Evolutionary conservation across 2,329 filamentous ascomycete species (phyloP).

Genomic region (Tothia fuscella): DNA sequence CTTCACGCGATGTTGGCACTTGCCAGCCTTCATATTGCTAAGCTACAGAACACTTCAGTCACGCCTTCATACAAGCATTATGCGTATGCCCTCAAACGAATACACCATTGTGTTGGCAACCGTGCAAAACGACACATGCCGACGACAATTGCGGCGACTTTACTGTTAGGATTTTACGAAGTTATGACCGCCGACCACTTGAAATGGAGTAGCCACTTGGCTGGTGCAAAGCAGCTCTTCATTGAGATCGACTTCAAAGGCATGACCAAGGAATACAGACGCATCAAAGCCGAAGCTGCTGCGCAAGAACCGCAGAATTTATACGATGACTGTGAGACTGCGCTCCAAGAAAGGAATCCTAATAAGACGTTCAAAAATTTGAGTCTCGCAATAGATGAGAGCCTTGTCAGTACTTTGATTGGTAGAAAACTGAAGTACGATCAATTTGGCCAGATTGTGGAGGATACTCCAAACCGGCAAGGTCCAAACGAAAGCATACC

Average conservation of each 20-base stretch:
- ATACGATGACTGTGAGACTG: conserved; percentile 11
- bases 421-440: conserved; percentile 48
- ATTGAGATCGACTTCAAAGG: conserved; percentile 67
- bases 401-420: conserved; percentile 46
- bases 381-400: conserved; percentile 20
- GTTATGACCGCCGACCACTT: conserved; percentile 89
- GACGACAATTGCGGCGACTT: conserved; percentile 74
- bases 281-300: conserved; percentile 38
- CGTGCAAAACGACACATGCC: conserved; percentile 50
- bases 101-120: conserved; percentile 64
- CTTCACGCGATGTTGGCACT: conserved; percentile 85
- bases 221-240: conserved; percentile 71
- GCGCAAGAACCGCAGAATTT: background rate
- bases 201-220: conserved; percentile 89
- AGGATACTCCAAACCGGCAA: conserved; percentile 21
- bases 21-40: conserved; percentile 77
- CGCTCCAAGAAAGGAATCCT: background rate
- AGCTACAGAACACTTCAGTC: conserved; percentile 59
- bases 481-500: conserved; percentile 23
- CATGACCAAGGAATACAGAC: conserved; percentile 60
- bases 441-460: conserved; percentile 38
- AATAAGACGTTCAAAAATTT: conserved; percentile 12
- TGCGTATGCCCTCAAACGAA: conserved; percentile 66
- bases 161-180: conserved; percentile 84
- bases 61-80: conserved; percentile 87